Evolutionary conservation across 345 rosid species (phyloP).

Genomic region (Camelina neglecta): DNA sequence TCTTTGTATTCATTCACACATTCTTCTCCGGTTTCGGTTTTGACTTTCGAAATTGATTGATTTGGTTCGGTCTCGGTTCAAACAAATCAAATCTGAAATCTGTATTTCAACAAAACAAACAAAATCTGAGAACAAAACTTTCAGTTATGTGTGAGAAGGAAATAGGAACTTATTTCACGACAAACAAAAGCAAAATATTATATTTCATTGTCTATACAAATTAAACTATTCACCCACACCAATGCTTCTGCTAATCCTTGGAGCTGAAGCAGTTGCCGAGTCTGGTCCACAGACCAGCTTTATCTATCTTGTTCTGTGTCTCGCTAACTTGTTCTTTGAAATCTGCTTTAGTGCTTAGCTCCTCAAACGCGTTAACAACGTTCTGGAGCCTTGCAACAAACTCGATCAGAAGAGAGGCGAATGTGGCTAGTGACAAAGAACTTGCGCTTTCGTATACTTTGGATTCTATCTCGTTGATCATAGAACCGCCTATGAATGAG

Average conservation of each 20-base stretch:
- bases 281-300: conserved; percentile 51
- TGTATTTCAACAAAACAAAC: neutral
- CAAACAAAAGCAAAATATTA: conserved; percentile 12
- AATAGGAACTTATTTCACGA: conserved; percentile 18
- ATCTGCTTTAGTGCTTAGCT: conserved; percentile 69
- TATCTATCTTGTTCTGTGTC: conserved; percentile 18
- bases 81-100: conserved; percentile 4
- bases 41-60: neutral
- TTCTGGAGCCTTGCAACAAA: conserved; percentile 92
- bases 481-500: conserved; percentile 46
- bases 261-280: conserved; percentile 46
- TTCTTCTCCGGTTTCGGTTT: no score
- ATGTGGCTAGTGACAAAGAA: conserved; percentile 81
- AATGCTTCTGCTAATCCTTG: conserved; percentile 30
- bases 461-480: conserved; percentile 49
- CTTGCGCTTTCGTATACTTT: conserved; percentile 87
- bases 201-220: conserved; percentile 24
- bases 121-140: conserved; percentile 11
- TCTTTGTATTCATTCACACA: no score
- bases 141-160: neutral
- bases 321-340: conserved; percentile 53
- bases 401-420: conserved; percentile 78
- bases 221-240: conserved; percentile 15
- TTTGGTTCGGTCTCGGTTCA: neutral
- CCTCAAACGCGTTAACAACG: conserved; percentile 65